phyloP scores from a whole-genome alignment of 192 early-diverging fungal species.

The Coemansia sp. region DNA sequence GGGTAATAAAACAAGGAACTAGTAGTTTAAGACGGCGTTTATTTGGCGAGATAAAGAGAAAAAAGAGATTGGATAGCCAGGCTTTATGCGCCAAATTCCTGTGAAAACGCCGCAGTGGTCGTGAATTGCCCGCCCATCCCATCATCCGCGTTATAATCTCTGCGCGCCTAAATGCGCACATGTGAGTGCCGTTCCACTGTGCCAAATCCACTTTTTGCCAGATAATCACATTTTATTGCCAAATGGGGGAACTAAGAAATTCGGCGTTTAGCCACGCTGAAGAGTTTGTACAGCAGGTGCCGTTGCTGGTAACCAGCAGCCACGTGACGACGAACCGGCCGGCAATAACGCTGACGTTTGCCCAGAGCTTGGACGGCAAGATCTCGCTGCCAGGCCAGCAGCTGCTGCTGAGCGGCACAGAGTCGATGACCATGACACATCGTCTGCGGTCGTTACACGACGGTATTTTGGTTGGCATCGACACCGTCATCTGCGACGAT shows the following conservation, averaged over 20 bases:
- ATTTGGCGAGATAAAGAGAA: conserved; percentile 1
- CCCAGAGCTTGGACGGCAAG: conserved; percentile 86
- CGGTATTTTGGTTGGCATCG: conserved; percentile 84
- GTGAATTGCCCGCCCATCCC: background rate
- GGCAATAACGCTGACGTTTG: conserved; percentile 83
- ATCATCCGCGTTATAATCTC: no score
- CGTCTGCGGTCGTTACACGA: conserved; percentile 69
- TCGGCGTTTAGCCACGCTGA: conserved; percentile 10
- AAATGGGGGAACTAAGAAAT: background rate
- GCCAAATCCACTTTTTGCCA: background rate
- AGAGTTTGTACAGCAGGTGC: conserved; percentile 10
- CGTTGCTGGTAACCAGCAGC: conserved; percentile 3
- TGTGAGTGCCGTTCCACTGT: no score
- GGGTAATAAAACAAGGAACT: conserved; percentile 1
- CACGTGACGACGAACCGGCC: conserved; percentile 12
- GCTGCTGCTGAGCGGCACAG: conserved; percentile 67
- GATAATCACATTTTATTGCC: background rate
- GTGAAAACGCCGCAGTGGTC: background rate
- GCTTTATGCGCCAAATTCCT: background rate
- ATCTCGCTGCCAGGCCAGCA: conserved; percentile 60
- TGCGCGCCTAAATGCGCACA: no score
- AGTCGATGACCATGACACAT: conserved; percentile 82
- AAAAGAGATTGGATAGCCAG: background rate
- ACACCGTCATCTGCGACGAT: conserved; percentile 78
- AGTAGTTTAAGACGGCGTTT: background rate